Evolutionary conservation across 352 stramenopile genomes (phyloP), one percentile per base, ranked within the genome.

Genomic region (Hyaloperonospora brassicae): DNA sequence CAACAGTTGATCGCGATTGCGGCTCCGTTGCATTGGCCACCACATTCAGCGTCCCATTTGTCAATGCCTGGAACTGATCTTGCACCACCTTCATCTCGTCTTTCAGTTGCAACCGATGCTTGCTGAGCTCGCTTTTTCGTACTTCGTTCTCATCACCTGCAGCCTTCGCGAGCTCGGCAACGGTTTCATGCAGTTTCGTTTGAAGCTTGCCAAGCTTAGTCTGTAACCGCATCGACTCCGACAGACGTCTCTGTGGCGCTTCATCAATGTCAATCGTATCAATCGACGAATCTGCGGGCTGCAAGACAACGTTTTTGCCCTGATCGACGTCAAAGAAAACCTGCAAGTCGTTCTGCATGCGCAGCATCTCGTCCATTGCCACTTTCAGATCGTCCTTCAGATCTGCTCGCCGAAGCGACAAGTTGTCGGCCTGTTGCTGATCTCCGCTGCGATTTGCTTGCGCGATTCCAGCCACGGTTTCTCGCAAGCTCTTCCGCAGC

Each of bases 21-120:
- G 63, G 52, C 2, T 72, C 69, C 13, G 46, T 60, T 6, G 35
- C 39, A 42, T 72, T 67, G 0, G 30, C 45, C 5, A 57, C 49
- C 22, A 70, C 61, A 9, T 64, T 65, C 3, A 68, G 57, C 14
- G 68, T 67, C 41, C 64, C 62, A 31, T 72, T 71, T 44, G 70
- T 76, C 25, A 79, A 25, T n/a, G 47, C 31, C 38, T 75, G 55
- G 54, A 76, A 73, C 30, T 73, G 56, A 31, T 89, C 76, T 52
- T 92, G 79, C 17, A 87, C 63, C 2, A 73, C 56, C 53, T 78
- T 78, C 63, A 89, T 84, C 56, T 92, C 81, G 31, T 86, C 64
- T 52, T 92, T 92, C 14, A 92, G 53, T 38, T 83, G 62, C 5
- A 80, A 47, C 34, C 81, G 81, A 1, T 70, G 74, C 5, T 56